Evolutionary conservation across 2,329 filamentous ascomycete genomes (phyloP), one percentile per base, ranked within the genome.

Genomic region (Plenodomus lindquistii): DNA sequence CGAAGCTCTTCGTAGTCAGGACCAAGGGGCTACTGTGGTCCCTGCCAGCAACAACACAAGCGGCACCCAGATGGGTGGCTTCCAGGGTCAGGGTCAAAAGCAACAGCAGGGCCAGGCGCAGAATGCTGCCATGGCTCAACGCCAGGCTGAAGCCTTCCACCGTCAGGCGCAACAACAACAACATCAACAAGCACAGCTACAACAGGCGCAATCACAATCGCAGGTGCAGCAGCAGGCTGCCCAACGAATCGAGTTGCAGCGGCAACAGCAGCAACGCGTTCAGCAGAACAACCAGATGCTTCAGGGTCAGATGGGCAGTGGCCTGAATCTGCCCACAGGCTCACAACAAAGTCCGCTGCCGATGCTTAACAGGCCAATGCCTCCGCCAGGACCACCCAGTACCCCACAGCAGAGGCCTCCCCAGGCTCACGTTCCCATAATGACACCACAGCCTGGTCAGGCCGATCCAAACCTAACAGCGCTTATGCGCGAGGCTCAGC

Each of bases 11-110:
- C 81, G 82, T 43, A 79, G 79, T 15, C 81, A 84, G 59, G 81
- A 85, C 66, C 80, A 80, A 40, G 84, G 84, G 8, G 81, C 84
- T 53, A 73, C 81, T 36, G 83, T 85, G n/a, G 84, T 86, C 3
- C 84, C 84, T 9, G 84, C 82, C 6, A 86, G 82, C 66, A 82
- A 80, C 59, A 81, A 81, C 43, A 75, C 77, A 51, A 79, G 72
- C 27, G 69, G 69, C 5, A 52, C 50, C 18, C 71, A 72, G 37
- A 72, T 75, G 69, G 60, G 67, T 22, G 68, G 59, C 13, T 74
- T 70, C 37, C 57, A 56, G 11, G 54, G 53, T 8, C 57, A 57
- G 11, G 54, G 52, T 4, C 66, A 67, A 49, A 57, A 59, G 22
- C 37, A 52, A 15, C 68, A 70, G 41, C 50, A 52, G 20, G 53